Conservation (phyloP, 192 early-diverging fungal species). For the Coemansia guatemalensis region DNA sequence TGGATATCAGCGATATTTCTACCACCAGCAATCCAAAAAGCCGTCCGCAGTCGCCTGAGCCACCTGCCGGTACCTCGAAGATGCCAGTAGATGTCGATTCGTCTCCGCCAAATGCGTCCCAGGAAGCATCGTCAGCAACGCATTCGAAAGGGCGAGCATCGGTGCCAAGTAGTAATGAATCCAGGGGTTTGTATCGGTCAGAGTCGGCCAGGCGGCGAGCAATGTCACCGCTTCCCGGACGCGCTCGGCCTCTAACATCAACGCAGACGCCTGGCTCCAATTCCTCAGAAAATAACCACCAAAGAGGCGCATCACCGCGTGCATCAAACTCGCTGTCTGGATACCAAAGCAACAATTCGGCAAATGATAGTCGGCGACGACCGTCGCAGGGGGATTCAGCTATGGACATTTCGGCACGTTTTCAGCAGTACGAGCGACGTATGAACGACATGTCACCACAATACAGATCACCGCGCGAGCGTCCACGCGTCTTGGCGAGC, state of each 20-base stretch:
- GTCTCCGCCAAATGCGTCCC: background rate
- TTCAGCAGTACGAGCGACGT: conserved; percentile 41
- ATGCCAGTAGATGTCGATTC: conserved; percentile 4
- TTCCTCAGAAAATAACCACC: conserved; percentile 8
- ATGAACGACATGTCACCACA: conserved; percentile 28
- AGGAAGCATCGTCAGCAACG: background rate
- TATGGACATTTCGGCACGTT: conserved; percentile 29
- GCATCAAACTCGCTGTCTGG: conserved; percentile 11
- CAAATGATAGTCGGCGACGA: conserved; percentile 14
- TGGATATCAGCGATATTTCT: conserved; percentile 49
- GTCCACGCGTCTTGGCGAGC: conserved; percentile 12
- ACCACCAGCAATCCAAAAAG: conserved; percentile 43
- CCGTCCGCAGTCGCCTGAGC: conserved; percentile 33
- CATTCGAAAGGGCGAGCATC: background rate
- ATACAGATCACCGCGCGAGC: conserved; percentile 33
- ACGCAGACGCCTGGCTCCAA: conserved; percentile 6
- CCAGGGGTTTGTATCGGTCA: background rate
- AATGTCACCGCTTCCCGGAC: conserved; percentile 20
- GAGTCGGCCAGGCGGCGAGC: conserved; percentile 19
- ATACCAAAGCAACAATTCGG: background rate
- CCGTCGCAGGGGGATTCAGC: conserved; percentile 26
- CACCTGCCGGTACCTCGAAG: conserved; percentile 9
- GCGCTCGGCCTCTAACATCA: conserved; percentile 5
- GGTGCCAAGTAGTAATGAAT: background rate
- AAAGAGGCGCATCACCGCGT: background rate